These are phyloP conservation scores for Hypoxylon sp. DNA, from an alignment of 2,329 filamentous ascomycete species.

Conservation along the genomic window DNA sequence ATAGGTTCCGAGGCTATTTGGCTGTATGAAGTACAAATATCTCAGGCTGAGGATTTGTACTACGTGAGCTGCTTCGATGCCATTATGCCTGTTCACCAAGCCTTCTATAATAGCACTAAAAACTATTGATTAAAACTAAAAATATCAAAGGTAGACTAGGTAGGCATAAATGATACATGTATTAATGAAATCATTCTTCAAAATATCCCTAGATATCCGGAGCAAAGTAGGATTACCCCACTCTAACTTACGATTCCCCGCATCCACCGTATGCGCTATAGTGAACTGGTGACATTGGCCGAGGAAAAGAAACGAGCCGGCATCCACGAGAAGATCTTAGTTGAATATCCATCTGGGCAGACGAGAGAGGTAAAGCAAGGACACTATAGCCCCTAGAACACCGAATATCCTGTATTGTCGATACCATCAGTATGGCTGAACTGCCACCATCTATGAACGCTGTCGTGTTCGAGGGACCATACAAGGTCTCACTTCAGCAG, in stretches of 20 bases:
- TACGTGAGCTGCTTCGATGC: not conserved
- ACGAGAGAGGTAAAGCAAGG: not conserved
- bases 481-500: constrained; percentile 82
- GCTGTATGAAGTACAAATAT: not conserved
- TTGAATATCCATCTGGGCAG: not conserved
- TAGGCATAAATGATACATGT: not conserved
- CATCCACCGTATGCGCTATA: constrained; percentile 13
- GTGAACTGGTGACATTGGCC: constrained; percentile 31
- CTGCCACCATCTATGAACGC: constrained; percentile 80
- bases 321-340: not conserved
- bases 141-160: not conserved
- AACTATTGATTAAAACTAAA: not conserved
- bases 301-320: constrained; percentile 17
- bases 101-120: too few species aligned
- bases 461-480: constrained; percentile 86
- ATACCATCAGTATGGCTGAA: constrained; percentile 50
- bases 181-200: not conserved
- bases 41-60: not conserved
- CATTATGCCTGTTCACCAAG: not conserved
- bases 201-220: not conserved
- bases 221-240: constrained; percentile 32
- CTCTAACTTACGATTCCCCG: constrained; percentile 32
- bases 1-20: not conserved
- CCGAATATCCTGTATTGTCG: constrained; percentile 2
- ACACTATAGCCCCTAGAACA: not conserved